These are phyloP conservation scores for Coriolopsis trogii DNA, from an alignment of 1,284 basidiomycete species.

Conservation along the genomic window DNA sequence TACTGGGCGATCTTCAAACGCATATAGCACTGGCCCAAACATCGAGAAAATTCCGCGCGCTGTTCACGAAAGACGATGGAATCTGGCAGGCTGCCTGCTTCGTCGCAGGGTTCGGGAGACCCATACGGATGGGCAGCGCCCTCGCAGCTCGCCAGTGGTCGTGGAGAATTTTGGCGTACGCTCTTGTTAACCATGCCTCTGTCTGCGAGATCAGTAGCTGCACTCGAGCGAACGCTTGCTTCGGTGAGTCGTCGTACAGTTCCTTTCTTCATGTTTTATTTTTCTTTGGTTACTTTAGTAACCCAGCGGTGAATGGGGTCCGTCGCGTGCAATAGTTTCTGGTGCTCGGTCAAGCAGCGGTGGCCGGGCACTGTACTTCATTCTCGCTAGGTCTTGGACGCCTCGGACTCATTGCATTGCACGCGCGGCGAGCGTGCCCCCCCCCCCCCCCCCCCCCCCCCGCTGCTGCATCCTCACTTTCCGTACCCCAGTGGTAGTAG, in stretches of 20 bases:
- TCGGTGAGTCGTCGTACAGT: constrained; percentile 28
- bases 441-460: too few relatives aligned
- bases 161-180: constrained; percentile 31
- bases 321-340: too few relatives aligned
- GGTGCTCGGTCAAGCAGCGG: too few relatives aligned
- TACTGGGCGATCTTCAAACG: constrained; percentile 29
- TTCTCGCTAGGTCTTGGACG: too few relatives aligned
- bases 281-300: not conserved
- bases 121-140: constrained; percentile 18
- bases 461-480: too few relatives aligned
- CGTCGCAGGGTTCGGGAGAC: constrained; percentile 35
- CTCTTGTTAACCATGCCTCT: constrained; percentile 29
- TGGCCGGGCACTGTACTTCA: too few relatives aligned
- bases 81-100: constrained; percentile 36
- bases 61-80: constrained; percentile 30
- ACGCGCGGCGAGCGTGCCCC: too few relatives aligned
- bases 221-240: constrained; percentile 32
- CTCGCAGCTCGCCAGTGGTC: constrained; percentile 6
- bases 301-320: not conserved
- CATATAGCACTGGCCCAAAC: constrained; percentile 36
- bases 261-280: not conserved
- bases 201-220: constrained; percentile 37
- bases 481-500: too few relatives aligned
- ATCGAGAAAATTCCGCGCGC: constrained; percentile 26
- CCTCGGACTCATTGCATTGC: too few relatives aligned